Base-by-base conservation (phyloP, 495 filamentous ascomycete genomes). In the Annulohypoxylon nitens region DNA sequence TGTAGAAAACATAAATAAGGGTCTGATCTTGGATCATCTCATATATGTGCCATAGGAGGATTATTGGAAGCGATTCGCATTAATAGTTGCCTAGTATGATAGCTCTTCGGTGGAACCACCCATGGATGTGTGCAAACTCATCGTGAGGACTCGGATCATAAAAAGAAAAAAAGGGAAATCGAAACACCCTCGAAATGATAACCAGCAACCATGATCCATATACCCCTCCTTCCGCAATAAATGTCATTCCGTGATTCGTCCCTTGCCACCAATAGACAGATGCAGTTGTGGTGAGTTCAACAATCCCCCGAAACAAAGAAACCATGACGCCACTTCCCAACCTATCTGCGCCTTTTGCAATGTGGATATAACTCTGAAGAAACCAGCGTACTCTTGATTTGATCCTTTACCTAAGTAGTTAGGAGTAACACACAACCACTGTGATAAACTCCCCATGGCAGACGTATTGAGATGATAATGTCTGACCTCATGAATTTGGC, bases 261-360 rank as follows among this genome's bases (percentile, higher is more conserved):
- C 62, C 20, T 70, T 14, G 11, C 67, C 34, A 36, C 41, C 7
- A 41, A 34, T n/a, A 20, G 23, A 39, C 39, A 63, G 70, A 70
- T 75, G 72, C 67, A 70, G 60, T 47, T 39, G 62, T 66, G 54
- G 20, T 18, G 18, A 70, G 50, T 48, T 5, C 25, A 6, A 62
- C 53, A 36, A 26, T 63, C 47, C 53, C 25, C 61, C 57, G 18
- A 14, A 53, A 70, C 39, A 75, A 75, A 75, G 72, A 64, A 70
- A 57, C 59, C 67, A 2, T 30, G 64, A 75, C 72, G 67, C 72
- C 72, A 50, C n/a, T 61, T 60, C 58, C 67, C 37, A 36, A 37
- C 5, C 39, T 37, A 45, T 34, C 36, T 61, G 53, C 70, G 36
- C 69, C 69, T 2, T 63, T 58, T 37, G 47, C 18, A 41, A 59